Conservation (phyloP, 805 yeast genomes). For the Maudiozyma bulderi region DNA sequence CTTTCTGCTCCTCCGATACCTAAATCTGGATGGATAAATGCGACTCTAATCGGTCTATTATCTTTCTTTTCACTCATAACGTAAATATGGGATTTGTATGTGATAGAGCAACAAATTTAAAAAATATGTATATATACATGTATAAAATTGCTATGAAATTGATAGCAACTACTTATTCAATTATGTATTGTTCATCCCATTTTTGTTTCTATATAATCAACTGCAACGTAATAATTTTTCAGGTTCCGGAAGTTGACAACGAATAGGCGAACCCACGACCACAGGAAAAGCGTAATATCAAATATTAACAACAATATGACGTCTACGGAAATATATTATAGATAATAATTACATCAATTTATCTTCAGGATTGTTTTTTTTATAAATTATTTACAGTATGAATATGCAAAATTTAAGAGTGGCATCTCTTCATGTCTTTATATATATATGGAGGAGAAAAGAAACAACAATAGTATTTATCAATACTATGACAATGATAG, state of each 20-base stretch:
- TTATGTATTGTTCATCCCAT: no score
- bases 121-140: no score
- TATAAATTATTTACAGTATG: not conserved
- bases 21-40: slow-evolving; percentile 89
- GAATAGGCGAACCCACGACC: no score
- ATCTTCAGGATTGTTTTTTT: not conserved
- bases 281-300: no score
- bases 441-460: not conserved
- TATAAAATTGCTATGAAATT: no score
- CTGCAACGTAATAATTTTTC: no score
- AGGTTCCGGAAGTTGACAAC: no score
- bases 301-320: no score
- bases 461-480: not conserved
- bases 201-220: no score
- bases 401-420: not conserved
- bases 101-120: not conserved
- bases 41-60: slow-evolving; percentile 37
- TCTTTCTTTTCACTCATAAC: not conserved
- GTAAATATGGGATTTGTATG: not conserved
- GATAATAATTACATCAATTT: no score
- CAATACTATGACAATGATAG: slow-evolving; percentile 23
- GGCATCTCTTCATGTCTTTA: not conserved
- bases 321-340: no score
- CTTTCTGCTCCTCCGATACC: slow-evolving; percentile 99
- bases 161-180: not conserved